Evolutionary conservation across 2,329 filamentous ascomycete species (phyloP), one percentile per base, ranked within the genome.

Genomic region (Paraphoma chrysanthemicola): DNA sequence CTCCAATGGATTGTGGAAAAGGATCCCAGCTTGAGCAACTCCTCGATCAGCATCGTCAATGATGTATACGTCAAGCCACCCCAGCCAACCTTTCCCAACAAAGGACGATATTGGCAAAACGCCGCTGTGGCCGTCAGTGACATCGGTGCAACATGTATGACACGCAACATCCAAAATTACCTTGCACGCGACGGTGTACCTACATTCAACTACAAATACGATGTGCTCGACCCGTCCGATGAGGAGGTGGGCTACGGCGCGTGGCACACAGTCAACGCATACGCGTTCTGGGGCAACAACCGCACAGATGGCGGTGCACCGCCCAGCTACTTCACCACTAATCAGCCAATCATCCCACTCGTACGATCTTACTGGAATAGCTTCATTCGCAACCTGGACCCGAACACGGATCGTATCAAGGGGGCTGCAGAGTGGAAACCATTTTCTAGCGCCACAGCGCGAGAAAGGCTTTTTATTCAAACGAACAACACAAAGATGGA

Each of bases 361-460:
- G 83, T 90, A 29, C 88, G 91, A 67, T 83, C 81, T 0, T 93
- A 92, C 73, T 93, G 89, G 89, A 85, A 87, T 1, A 90, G 87
- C 61, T 93, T 93, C 69, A 86, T 93, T 57, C 78, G 84, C 28
- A 81, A 80, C 0, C 81, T 86, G 38, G 80, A 93, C 71, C 90
- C 90, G 0, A 93, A 93, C 69, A 79, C 65, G 14, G 75, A 81
- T 52, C 80, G 85, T 8, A 60, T 74, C 43, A 38, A 59, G 0
- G 81, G 80, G 0, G 78, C 79, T 43, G 84, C 85, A 3, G 73
- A 74, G 52, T 89, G 87, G 87, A 72, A 78, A 58, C 70, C 72
- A 4, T 87, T 81, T 70, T 67, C 62, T 46, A 64, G 69, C 17
- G 63, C 57, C 16, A 33, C 58, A 2, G 23, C 49, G 7, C 66